Evolutionary conservation across 768 basidiomycete genomes (phyloP).

Genomic region (Boletus barrowsii): DNA sequence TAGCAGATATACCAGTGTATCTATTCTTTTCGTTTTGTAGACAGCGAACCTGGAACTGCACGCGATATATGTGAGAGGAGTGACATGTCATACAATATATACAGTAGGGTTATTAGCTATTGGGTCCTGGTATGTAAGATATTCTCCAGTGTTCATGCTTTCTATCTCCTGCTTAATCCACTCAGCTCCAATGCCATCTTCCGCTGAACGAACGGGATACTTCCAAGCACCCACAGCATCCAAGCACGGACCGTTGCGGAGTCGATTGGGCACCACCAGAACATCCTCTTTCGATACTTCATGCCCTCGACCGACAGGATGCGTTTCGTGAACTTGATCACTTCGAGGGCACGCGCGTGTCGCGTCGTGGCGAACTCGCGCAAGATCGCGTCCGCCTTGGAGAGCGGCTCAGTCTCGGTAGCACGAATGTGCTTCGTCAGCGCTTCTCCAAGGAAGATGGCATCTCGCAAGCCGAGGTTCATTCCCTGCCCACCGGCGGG

Average conservation of each 20-base stretch:
- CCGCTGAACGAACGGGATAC: constrained; percentile 5
- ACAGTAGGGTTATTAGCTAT: too few species aligned
- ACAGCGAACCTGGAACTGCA: neutral
- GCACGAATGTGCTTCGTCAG: constrained; percentile 36
- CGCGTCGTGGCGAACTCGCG: constrained; percentile 35
- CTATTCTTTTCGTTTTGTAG: constrained; percentile 23
- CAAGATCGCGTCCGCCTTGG: constrained; percentile 32
- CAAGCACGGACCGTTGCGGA: constrained; percentile 26
- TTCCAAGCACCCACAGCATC: constrained; percentile 20
- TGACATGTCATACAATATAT: neutral
- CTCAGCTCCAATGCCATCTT: constrained; percentile 3
- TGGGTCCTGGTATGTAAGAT: neutral
- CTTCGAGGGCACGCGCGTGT: constrained; percentile 38
- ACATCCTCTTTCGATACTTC: constrained; percentile 13
- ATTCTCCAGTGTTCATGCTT: neutral
- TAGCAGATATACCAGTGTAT: constrained; percentile 19
- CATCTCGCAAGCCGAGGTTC: constrained; percentile 59
- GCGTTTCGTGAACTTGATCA: constrained; percentile 41
- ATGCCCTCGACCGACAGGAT: constrained; percentile 26
- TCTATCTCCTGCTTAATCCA: neutral
- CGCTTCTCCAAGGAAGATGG: constrained; percentile 42
- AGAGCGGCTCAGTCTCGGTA: constrained; percentile 1
- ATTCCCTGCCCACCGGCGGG: constrained; percentile 57
- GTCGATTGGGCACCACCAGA: constrained; percentile 27
- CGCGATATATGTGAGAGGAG: too few species aligned